A percentile compares a stretch with the other conserved stretches of the same genome.
phyloP scores from a whole-genome alignment of 2,329 filamentous ascomycete species.

The Capronia coronata region DNA sequence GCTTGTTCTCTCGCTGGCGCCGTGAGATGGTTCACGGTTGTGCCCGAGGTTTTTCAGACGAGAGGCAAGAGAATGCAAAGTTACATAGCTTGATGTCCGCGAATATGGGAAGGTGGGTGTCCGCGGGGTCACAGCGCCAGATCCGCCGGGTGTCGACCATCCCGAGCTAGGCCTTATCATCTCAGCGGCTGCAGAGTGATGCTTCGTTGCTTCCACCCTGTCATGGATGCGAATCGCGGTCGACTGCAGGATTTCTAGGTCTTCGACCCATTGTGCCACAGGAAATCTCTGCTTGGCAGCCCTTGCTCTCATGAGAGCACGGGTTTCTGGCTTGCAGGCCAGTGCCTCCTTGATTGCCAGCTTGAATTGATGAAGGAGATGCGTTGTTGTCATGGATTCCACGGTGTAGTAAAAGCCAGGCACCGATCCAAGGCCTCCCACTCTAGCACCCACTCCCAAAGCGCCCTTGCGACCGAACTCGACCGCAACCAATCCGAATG shows the following conservation, averaged over 20 bases:
- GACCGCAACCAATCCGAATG: conserved; percentile 62
- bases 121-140: conserved; percentile 29
- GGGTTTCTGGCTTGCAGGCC: conserved; percentile 49
- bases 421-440: conserved; percentile 64
- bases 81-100: conserved; percentile 31
- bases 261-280: conserved; percentile 60
- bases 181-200: conserved; percentile 11
- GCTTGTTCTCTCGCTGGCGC: conserved; percentile 26
- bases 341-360: conserved; percentile 57
- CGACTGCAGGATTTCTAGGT: conserved; percentile 56
- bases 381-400: conserved; percentile 57
- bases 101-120: conserved; percentile 34
- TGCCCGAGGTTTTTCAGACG: conserved; percentile 38
- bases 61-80: conserved; percentile 33
- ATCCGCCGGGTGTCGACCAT: conserved; percentile 12
- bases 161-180: conserved; percentile 6
- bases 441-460: conserved; percentile 58
- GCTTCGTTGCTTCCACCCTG: conserved; percentile 37
- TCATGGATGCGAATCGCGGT: conserved; percentile 54
- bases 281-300: conserved; percentile 62
- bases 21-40: conserved; percentile 32
- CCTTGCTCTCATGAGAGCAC: conserved; percentile 58
- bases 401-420: conserved; percentile 59
- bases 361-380: conserved; percentile 60
- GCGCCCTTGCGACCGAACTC: conserved; percentile 64